phyloP scores from a whole-genome alignment of 192 early-diverging fungal species.

The Rhizophlyctis rosea region DNA sequence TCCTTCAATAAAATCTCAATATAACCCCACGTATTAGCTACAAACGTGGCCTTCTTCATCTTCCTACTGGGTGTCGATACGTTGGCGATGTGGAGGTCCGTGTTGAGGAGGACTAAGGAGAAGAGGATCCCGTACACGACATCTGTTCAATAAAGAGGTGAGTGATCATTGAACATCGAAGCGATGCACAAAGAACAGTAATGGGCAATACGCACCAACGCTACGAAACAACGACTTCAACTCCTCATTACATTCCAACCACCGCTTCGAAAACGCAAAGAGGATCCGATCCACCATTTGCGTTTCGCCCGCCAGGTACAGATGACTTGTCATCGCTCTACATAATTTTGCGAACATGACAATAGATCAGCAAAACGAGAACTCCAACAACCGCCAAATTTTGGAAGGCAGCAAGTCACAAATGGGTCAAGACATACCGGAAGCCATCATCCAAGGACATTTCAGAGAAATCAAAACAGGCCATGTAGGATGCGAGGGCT shows the following conservation, averaged over 20 bases:
- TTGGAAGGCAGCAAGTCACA: too few relatives aligned
- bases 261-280: slow-evolving; percentile 76
- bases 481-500: slow-evolving; percentile 68
- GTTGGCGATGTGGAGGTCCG: slow-evolving; percentile 86
- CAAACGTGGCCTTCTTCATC: slow-evolving; percentile 69
- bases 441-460: slow-evolving; percentile 76
- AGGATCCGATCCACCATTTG: slow-evolving; percentile 91
- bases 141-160: slow-evolving; percentile 49
- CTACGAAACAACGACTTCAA: slow-evolving; percentile 21
- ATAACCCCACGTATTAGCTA: slow-evolving; percentile 49
- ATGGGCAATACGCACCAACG: slow-evolving; percentile 38
- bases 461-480: slow-evolving; percentile 70
- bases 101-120: slow-evolving; percentile 85
- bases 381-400: too few relatives aligned
- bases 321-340: slow-evolving; percentile 67
- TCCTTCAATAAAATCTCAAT: not conserved
- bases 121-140: slow-evolving; percentile 84
- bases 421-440: too few relatives aligned
- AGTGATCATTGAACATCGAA: not conserved
- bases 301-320: slow-evolving; percentile 85
- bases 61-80: slow-evolving; percentile 50
- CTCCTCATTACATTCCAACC: slow-evolving; percentile 77
- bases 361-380: not conserved
- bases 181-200: slow-evolving; percentile 11
- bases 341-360: not conserved